phyloP scores from a whole-genome alignment of 2,329 filamentous ascomycete genomes.

The Hypoxylon rubiginosum region DNA sequence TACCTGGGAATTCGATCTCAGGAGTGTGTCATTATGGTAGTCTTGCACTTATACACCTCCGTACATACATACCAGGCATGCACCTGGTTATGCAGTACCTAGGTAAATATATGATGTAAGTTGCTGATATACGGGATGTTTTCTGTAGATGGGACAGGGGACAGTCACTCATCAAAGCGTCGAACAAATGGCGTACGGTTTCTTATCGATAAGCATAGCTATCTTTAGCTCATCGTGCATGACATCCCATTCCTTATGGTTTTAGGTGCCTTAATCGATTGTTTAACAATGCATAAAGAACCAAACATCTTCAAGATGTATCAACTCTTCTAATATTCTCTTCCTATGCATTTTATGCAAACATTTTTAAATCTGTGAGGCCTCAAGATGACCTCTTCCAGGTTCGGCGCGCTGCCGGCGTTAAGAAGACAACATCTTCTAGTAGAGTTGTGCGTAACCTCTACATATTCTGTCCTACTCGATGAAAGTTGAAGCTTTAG shows the following conservation, averaged over 20 bases:
- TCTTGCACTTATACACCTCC: too few species aligned
- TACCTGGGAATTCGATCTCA: conserved; percentile 15
- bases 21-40: neutral
- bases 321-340: conserved; percentile 25
- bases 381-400: conserved; percentile 59
- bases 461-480: neutral
- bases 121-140: neutral
- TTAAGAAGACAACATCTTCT: conserved; percentile 82
- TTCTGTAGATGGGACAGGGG: conserved; percentile 14
- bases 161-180: too few species aligned
- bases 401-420: conserved; percentile 64
- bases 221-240: conserved; percentile 10
- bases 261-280: neutral
- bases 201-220: conserved; percentile 32
- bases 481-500: neutral
- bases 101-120: too few species aligned
- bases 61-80: neutral
- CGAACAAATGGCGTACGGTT: too few species aligned
- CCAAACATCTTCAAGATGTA: conserved; percentile 28
- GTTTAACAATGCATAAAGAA: conserved; percentile 31
- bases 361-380: conserved; percentile 20
- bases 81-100: neutral
- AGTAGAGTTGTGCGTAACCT: conserved; percentile 79
- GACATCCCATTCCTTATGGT: conserved; percentile 1
- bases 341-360: conserved; percentile 26